Evolutionary conservation across 2,329 filamentous ascomycete species (phyloP).

Genomic region (Epichloe amarillans): DNA sequence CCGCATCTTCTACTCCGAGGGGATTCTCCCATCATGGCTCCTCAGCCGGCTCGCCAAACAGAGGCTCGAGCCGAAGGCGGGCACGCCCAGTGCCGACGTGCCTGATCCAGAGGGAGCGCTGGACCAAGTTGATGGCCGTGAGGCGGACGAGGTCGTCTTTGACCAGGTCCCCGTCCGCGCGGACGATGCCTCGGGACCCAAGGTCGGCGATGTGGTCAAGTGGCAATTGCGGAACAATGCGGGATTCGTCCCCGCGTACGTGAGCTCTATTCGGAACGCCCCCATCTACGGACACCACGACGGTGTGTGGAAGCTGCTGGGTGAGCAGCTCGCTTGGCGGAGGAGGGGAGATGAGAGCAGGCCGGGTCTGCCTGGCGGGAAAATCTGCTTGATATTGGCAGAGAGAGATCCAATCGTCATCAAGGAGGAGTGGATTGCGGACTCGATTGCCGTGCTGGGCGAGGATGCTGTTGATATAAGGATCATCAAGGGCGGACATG

Average conservation of each 20-base stretch:
- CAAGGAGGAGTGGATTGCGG: slow-evolving; percentile 48
- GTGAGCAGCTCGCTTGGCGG: slow-evolving; percentile 31
- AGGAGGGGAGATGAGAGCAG: slow-evolving; percentile 22
- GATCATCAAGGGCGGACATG: slow-evolving; percentile 52
- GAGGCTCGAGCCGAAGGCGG: slow-evolving; percentile 31
- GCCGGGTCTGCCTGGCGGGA: slow-evolving; percentile 27
- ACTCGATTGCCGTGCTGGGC: slow-evolving; percentile 44
- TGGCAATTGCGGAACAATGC: slow-evolving; percentile 57
- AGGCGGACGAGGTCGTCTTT: slow-evolving; percentile 23
- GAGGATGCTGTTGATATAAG: slow-evolving; percentile 41
- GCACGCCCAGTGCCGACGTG: slow-evolving; percentile 18
- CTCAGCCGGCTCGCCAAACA: slow-evolving; percentile 38
- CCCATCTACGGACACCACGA: slow-evolving; percentile 50
- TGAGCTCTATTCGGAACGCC: slow-evolving; percentile 55
- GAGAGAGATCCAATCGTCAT: slow-evolving; percentile 53
- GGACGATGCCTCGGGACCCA: slow-evolving; percentile 29
- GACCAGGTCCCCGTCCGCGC: slow-evolving; percentile 38
- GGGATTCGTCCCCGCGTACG: slow-evolving; percentile 58
- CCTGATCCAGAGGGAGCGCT: slow-evolving; percentile 1
- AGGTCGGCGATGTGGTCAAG: slow-evolving; percentile 45
- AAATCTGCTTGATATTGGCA: slow-evolving; percentile 53
- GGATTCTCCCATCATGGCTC: slow-evolving; percentile 45
- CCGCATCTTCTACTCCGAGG: slow-evolving; percentile 48
- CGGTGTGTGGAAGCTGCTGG: slow-evolving; percentile 46
- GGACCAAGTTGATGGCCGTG: neutral